Base-by-base conservation (phyloP, 768 basidiomycete genomes). In the Lactarius vividus region DNA sequence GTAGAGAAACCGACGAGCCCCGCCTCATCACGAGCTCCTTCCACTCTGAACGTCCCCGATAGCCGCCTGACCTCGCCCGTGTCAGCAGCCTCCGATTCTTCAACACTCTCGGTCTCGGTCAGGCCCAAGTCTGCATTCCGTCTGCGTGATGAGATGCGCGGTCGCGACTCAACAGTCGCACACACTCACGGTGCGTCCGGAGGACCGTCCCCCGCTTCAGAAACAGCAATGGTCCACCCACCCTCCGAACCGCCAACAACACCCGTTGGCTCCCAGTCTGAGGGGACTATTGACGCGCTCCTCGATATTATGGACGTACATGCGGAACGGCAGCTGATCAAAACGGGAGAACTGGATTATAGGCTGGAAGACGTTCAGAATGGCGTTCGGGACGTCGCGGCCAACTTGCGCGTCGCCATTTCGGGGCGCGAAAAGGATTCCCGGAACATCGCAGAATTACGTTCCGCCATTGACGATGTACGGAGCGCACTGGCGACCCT, bases 51-150 rank as follows among this genome's bases (percentile, higher is more conserved):
- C 11, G 33, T 9, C 42, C 42, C 26, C 4, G 61, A 59, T 6
- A 49, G 54, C 26, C 46, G 68, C 42, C 68, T 63, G 20, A 55
- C 59, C 10, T 66, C 70, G 3, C 64, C 70, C 18, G 62, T 63
- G 20, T 70, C 68, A 16, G 62, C 44, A 39, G 33, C 54, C 55
- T 62, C 70, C 23, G 58, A 57, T n/a, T 49, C 10, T 33, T 37
- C 54, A n/a, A 52, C 57, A 5, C 29, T 33, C 23, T n/a, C 23
- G 10, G n/a, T n/a, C n/a, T 23, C 55, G 16, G 16, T 44, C 37
- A 40, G 67, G 35, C 67, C 69, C 31, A 70, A 69, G 64, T 69
- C 70, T 29, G 70, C 40, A 18, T 70, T 70, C 59, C 62, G 68
- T 42, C 40, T 70, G 16, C 70, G 70, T 28, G 70, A 70, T 8